phyloP scores from a whole-genome alignment of 495 filamentous ascomycete genomes.

The Tuber brumale region DNA sequence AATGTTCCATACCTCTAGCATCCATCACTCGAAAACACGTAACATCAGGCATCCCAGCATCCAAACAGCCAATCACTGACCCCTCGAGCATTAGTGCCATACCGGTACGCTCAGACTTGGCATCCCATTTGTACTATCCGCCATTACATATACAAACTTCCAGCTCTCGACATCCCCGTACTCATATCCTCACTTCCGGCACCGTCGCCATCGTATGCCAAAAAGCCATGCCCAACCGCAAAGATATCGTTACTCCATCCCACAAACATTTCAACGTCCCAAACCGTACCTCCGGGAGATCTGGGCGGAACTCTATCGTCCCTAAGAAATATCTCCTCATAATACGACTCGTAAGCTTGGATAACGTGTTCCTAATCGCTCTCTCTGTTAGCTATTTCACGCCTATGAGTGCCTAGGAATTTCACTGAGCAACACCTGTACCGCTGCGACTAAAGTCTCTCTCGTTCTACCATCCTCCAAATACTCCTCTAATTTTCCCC shows the following conservation, averaged over 20 bases:
- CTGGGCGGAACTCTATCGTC: constrained; percentile 19
- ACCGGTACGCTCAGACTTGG: not conserved
- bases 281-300: constrained; percentile 45
- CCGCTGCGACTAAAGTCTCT: constrained; percentile 57
- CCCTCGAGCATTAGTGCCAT: not conserved
- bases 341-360: constrained; percentile 56
- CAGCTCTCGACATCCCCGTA: constrained; percentile 26
- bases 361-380: constrained; percentile 49
- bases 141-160: constrained; percentile 29
- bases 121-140: constrained; percentile 13
- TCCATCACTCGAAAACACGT: not conserved
- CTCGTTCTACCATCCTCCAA: constrained; percentile 56
- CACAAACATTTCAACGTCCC: constrained; percentile 58
- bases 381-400: constrained; percentile 7
- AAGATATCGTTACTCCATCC: constrained; percentile 57
- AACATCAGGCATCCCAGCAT: not conserved
- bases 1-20: not conserved
- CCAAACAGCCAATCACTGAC: not conserved
- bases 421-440: constrained; percentile 43
- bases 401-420: not conserved
- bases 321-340: constrained; percentile 43
- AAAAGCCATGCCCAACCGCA: constrained; percentile 48
- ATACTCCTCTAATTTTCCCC: constrained; percentile 51
- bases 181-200: constrained; percentile 43
- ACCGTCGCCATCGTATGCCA: constrained; percentile 43